These are phyloP conservation scores for Didymella pomorum DNA, from an alignment of 2,329 filamentous ascomycete species.

Conservation along the genomic window DNA sequence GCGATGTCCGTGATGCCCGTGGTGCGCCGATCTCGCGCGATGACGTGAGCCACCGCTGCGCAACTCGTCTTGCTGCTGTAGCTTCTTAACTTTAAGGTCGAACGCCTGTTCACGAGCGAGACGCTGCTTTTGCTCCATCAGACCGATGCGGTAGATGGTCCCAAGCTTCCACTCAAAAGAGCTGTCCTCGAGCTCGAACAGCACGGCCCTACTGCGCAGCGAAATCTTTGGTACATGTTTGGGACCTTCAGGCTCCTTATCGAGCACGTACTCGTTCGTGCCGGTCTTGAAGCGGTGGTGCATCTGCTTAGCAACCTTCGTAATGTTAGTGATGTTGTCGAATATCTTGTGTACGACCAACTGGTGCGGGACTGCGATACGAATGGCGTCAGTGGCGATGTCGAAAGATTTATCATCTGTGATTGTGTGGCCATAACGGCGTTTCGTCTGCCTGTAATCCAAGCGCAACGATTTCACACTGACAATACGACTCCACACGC, in stretches of 20 bases:
- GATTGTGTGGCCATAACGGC: constrained; percentile 68
- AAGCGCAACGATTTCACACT: constrained; percentile 82
- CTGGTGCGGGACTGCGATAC: constrained; percentile 88
- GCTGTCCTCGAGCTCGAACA: constrained; percentile 95
- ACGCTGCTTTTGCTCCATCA: constrained; percentile 88
- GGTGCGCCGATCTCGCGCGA: constrained; percentile 62
- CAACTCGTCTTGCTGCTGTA: constrained; percentile 69
- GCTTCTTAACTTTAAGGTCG: constrained; percentile 82
- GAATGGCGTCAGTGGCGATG: constrained; percentile 82
- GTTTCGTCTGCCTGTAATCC: constrained; percentile 79
- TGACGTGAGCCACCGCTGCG: constrained; percentile 56
- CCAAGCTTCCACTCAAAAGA: constrained; percentile 97
- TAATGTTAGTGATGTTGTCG: constrained; percentile 89
- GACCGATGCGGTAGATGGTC: constrained; percentile 88
- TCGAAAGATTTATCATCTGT: constrained; percentile 85
- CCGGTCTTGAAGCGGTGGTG: constrained; percentile 90
- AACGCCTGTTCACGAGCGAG: constrained; percentile 91
- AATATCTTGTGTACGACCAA: constrained; percentile 87
- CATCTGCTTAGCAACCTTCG: constrained; percentile 89
- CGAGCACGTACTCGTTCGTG: constrained; percentile 85
- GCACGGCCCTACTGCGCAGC: constrained; percentile 77
- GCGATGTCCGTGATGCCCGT: constrained; percentile 44
- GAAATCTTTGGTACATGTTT: constrained; percentile 88
- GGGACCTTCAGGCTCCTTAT: constrained; percentile 83
- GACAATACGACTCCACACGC: constrained; percentile 85